These are phyloP conservation scores for Tricholoma flavovirens DNA, from an alignment of 768 basidiomycete species.

Conservation along the genomic window DNA sequence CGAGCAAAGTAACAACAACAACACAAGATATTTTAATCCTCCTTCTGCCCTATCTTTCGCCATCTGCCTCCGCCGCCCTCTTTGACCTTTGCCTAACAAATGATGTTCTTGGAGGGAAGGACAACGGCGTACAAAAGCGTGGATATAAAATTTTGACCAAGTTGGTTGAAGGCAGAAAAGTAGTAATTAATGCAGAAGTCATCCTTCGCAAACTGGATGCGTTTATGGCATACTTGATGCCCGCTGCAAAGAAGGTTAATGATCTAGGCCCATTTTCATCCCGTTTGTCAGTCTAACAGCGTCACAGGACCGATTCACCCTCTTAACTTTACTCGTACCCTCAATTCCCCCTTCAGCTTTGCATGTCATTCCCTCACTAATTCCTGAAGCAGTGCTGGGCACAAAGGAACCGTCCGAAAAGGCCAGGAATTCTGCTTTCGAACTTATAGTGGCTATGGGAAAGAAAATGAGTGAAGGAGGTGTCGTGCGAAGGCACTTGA, in stretches of 20 bases:
- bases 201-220: constrained; percentile 64
- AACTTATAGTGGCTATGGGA: constrained; percentile 87
- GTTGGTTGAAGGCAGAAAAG: constrained; percentile 59
- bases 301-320: constrained; percentile 71
- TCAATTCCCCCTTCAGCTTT: constrained; percentile 63
- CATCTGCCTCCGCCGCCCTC: constrained; percentile 52
- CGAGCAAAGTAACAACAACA: constrained; percentile 50
- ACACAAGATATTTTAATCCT: constrained; percentile 83
- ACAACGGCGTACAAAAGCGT: constrained; percentile 92
- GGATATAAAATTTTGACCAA: constrained; percentile 85
- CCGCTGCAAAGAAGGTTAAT: constrained; percentile 82
- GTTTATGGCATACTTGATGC: constrained; percentile 54
- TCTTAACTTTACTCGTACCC: constrained; percentile 66
- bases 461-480: constrained; percentile 88
- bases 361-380: constrained; percentile 80
- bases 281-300: constrained; percentile 7
- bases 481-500: constrained; percentile 64
- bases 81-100: constrained; percentile 64
- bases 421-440: constrained; percentile 83
- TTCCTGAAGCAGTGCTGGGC: constrained; percentile 91
- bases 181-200: constrained; percentile 46
- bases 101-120: constrained; percentile 66
- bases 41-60: constrained; percentile 69
- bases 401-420: constrained; percentile 98
- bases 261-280: not conserved